These are phyloP conservation scores for Solanum hybrid DNA, from an alignment of 305 asterid species.

Conservation along the genomic window DNA sequence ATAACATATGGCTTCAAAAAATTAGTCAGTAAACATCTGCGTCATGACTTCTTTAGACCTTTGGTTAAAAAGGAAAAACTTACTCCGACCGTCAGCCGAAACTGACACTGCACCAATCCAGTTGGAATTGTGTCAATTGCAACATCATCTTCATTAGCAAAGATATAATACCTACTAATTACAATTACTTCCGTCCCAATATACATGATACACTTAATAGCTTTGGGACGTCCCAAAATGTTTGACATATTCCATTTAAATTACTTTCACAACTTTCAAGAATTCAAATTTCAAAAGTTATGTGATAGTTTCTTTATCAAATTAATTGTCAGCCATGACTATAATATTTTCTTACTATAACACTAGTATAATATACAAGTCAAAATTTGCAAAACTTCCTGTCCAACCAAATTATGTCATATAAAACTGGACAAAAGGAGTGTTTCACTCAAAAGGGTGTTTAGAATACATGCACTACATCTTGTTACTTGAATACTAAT, in stretches of 20 bases:
- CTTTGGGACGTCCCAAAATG: neutral
- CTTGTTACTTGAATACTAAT: neutral
- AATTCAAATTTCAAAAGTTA: neutral
- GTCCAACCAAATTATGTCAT: neutral
- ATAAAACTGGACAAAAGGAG: neutral
- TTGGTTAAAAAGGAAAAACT: neutral
- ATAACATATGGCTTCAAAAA: neutral
- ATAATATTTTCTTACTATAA: neutral
- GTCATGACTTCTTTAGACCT: neutral
- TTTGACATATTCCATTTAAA: neutral
- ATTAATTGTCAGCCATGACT: neutral
- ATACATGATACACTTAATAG: neutral
- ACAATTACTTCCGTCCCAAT: neutral
- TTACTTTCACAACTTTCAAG: neutral
- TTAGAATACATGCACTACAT: neutral
- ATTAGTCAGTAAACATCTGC: neutral
- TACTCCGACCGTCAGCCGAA: neutral
- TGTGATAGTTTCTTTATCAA: neutral
- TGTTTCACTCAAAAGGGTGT: neutral
- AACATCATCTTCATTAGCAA: neutral
- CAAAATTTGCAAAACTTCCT: neutral
- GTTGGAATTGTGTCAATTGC: neutral
- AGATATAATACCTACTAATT: neutral
- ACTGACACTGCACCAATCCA: neutral
- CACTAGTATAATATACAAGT: neutral